phyloP scores from a whole-genome alignment of 23 red algal species.

The Cyanidioschyzon merolae region DNA sequence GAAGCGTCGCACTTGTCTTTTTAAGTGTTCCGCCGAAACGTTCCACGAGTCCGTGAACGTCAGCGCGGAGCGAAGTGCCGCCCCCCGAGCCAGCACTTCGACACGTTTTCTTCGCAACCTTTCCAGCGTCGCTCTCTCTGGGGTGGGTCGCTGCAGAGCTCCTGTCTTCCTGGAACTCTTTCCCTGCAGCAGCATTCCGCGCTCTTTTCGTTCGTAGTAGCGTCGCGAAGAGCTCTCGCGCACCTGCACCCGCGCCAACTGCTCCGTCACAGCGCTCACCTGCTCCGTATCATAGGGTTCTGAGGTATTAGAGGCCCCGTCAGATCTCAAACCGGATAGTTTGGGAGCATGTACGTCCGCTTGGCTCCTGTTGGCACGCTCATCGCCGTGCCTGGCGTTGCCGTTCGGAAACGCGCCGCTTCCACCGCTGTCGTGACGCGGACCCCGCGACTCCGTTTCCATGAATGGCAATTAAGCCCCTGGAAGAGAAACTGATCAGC shows the following conservation, averaged over 20 bases:
- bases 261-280: background rate
- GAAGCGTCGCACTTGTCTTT: background rate
- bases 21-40: background rate
- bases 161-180: too few species aligned
- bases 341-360: too few species aligned
- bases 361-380: too few species aligned
- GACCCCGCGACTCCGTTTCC: too few species aligned
- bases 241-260: constrained; percentile 8
- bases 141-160: background rate
- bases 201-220: too few species aligned
- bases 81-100: background rate
- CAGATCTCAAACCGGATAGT: background rate
- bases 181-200: too few species aligned
- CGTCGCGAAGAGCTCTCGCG: background rate
- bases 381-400: too few species aligned
- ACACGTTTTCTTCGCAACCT: background rate
- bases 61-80: background rate
- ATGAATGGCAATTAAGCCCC: too few species aligned
- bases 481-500: too few species aligned
- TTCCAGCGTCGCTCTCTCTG: constrained; percentile 7
- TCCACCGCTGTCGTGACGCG: too few species aligned
- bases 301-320: background rate
- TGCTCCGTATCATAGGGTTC: too few species aligned
- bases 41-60: background rate
- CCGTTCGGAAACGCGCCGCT: too few species aligned